phyloP scores from a whole-genome alignment of 805 yeast species.

The Metschnikowia kunwiensis region DNA sequence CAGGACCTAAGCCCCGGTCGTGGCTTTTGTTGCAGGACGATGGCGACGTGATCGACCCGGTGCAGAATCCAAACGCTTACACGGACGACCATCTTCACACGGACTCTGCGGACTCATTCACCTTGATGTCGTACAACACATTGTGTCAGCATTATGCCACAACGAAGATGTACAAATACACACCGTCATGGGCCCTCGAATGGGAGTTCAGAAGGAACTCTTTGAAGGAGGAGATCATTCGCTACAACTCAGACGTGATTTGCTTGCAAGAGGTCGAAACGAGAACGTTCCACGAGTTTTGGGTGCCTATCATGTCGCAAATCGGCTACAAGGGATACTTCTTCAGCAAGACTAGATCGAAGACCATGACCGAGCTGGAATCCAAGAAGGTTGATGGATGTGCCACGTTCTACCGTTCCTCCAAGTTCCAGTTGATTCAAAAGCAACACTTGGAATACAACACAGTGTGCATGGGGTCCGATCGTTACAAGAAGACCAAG shows the following conservation, averaged over 20 bases:
- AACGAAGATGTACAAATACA: conserved; percentile 83
- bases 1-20: conserved; percentile 69
- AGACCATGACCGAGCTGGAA: conserved; percentile 78
- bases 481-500: conserved; percentile 85
- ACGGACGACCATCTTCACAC: conserved; percentile 27
- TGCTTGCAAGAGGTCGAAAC: conserved; percentile 97
- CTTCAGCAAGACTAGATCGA: conserved; percentile 86
- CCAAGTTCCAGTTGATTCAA: conserved; percentile 66
- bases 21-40: conserved; percentile 81
- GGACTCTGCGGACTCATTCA: conserved; percentile 46
- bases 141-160: conserved; percentile 96
- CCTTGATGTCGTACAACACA: conserved; percentile 84
- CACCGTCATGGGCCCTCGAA: conserved; percentile 95
- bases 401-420: conserved; percentile 80
- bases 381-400: conserved; percentile 96
- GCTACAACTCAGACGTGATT: conserved; percentile 67
- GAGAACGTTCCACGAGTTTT: conserved; percentile 76
- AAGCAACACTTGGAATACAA: conserved; percentile 80
- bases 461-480: conserved; percentile 72
- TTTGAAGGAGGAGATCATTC: conserved; percentile 68
- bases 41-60: conserved; percentile 53
- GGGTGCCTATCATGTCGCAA: conserved; percentile 71
- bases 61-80: conserved; percentile 30
- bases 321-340: conserved; percentile 79
- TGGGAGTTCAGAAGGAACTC: conserved; percentile 88